Evolutionary conservation across 1,139 yeast genomes (phyloP), one percentile per base, ranked within the genome.

Genomic region (Debaryomyces udenii): DNA sequence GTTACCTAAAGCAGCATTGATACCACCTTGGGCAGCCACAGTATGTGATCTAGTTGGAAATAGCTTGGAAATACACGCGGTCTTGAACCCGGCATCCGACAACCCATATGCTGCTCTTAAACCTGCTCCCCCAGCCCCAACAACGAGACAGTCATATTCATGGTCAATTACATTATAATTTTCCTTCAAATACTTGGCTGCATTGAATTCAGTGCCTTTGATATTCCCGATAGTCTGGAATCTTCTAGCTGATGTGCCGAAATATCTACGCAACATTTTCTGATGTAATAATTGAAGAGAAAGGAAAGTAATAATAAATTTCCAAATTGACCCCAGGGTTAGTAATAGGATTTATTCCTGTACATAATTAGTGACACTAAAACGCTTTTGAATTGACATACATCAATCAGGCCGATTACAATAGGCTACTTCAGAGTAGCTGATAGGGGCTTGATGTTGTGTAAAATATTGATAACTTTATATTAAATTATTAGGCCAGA

Each of bases 121-220:
- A 62, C 99, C 99, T 37, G 99, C 99, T 65, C 99, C 99, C 59
- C 99, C 99, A 41, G 98, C 99, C 60, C 99, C 99, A 42, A 93
- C 93, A 48, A 93, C 99, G 41, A 93, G 81, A 76, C 96, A 90
- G 71, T 93, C 99, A 70, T 93, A 93, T 68, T 93, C 98, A 68
- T 93, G 99, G 70, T 93, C 96, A 53, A 91, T 83, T 50, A 93
- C 85, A 59, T 90, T 95, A 70, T 91, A 91, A 63, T 89, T 87
- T 56, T 83, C 86, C 48, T 78, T 74, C 75, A 80, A 77, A 46
- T 77, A 74, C 44, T 70, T 66, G 36, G 81, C 64, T 31, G 81
- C 77, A 51, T 73, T 70, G 53, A 65, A 65, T 40, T 71, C 73
- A 48, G 68, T 66, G 48, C 84, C 85, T 53, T 77, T 76, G 47